Evolutionary conservation across 1,139 yeast genomes (phyloP).

Genomic region (Nakaseomyces nivariensis): DNA sequence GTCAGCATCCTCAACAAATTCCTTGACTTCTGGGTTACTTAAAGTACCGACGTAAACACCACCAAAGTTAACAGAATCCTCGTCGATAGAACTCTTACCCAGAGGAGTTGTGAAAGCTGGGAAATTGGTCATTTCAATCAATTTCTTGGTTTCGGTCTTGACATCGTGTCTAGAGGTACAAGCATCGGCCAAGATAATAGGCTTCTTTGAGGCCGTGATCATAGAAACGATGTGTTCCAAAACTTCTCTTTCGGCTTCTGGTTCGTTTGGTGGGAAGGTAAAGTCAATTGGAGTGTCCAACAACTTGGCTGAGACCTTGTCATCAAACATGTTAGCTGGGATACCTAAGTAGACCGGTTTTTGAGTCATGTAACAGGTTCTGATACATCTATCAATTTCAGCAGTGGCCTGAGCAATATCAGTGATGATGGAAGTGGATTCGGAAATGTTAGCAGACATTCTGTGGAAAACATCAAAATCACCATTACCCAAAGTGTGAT

Average conservation of each 20-base stretch:
- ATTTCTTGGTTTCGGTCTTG: constrained; percentile 45
- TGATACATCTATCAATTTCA: constrained; percentile 61
- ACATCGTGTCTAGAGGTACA: constrained; percentile 72
- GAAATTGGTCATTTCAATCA: constrained; percentile 62
- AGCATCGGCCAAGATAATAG: constrained; percentile 72
- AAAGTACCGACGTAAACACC: constrained; percentile 84
- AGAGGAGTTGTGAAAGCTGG: constrained; percentile 82
- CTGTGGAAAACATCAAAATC: constrained; percentile 66
- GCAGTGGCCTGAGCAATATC: constrained; percentile 53
- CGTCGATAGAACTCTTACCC: constrained; percentile 79
- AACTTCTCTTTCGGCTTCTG: constrained; percentile 62
- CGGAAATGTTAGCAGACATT: constrained; percentile 61
- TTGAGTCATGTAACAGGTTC: constrained; percentile 57
- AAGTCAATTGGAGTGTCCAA: constrained; percentile 57
- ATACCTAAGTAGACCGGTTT: constrained; percentile 75
- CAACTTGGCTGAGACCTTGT: constrained; percentile 42
- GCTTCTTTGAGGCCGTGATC: constrained; percentile 49
- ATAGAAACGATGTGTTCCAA: constrained; percentile 43
- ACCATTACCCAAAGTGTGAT: constrained; percentile 71
- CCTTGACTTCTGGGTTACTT: constrained; percentile 60
- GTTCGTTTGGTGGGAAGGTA: constrained; percentile 48
- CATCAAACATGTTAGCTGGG: constrained; percentile 70
- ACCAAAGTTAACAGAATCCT: constrained; percentile 62
- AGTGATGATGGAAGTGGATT: constrained; percentile 50
- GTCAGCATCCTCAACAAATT: constrained; percentile 65